Percentiles rank a stretch among this genome's conserved stretches.
These are phyloP conservation scores for Fraxinus nigra DNA, from an alignment of 305 asterid genomes.

Conservation along the genomic window DNA sequence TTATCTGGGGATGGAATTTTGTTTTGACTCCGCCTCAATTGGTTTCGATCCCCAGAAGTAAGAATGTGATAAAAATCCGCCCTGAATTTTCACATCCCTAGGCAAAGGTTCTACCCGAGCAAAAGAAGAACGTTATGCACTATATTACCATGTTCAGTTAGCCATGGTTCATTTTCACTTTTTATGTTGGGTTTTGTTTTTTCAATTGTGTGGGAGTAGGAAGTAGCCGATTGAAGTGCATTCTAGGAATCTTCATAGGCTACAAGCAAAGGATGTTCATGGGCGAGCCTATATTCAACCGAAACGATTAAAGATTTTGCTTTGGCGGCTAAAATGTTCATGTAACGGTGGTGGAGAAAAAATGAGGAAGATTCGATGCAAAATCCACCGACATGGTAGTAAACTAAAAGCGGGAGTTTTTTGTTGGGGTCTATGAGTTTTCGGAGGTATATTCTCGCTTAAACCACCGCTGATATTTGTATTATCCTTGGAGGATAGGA, in stretches of 20 bases:
- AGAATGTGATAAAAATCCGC: conserved; percentile 45
- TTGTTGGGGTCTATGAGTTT: background rate
- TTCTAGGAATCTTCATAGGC: conserved; percentile 38
- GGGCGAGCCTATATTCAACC: conserved; percentile 37
- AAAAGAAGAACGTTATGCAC: conserved; percentile 41
- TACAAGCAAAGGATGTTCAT: conserved; percentile 35
- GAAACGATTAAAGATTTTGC: conserved; percentile 38
- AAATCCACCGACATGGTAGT: conserved; percentile 50
- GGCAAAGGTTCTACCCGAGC: conserved; percentile 32
- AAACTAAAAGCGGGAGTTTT: conserved; percentile 35
- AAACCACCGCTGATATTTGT: conserved; percentile 22
- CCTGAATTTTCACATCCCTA: conserved; percentile 33
- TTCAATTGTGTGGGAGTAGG: conserved; percentile 11
- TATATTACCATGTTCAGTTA: conserved; percentile 39
- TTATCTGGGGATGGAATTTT: no score
- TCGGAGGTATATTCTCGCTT: conserved; percentile 46
- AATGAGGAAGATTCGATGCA: conserved; percentile 46
- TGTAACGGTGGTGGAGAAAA: conserved; percentile 26
- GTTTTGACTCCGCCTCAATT: conserved; percentile 16
- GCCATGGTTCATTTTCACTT: conserved; percentile 26
- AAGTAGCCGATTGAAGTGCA: conserved; percentile 33
- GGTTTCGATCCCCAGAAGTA: conserved; percentile 30
- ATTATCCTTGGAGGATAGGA: conserved; percentile 44
- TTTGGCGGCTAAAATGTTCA: conserved; percentile 21
- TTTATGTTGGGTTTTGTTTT: background rate